Percentiles rank a stretch among this genome's conserved stretches.
Evolutionary conservation across 139 green algal species (phyloP).

Genomic region (Chlamydomonas incerta): DNA sequence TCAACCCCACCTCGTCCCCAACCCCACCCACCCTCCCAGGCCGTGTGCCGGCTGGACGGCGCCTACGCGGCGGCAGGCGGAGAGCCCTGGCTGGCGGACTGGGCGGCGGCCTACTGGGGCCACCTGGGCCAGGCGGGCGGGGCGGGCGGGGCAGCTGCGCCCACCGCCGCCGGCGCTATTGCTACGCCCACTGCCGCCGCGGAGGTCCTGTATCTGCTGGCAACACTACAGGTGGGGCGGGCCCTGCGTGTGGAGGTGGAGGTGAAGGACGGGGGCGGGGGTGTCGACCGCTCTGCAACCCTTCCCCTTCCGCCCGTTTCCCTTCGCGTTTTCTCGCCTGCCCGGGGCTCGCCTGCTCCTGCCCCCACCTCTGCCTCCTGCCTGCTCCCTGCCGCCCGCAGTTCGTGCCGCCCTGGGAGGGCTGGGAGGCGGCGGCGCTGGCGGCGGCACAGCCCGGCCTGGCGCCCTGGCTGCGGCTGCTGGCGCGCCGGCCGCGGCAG

Average conservation of each 20-base stretch:
- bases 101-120: background rate
- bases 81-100: background rate
- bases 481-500: background rate
- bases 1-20: background rate
- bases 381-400: background rate
- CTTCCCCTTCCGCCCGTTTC: background rate
- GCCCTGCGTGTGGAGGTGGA: too few relatives aligned
- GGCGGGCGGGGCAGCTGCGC: too few relatives aligned
- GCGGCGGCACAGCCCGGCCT: background rate
- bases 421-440: slow-evolving; percentile 17
- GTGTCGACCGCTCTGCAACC: too few relatives aligned
- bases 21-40: background rate
- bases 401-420: slow-evolving; percentile 1
- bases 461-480: background rate
- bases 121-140: background rate
- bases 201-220: background rate
- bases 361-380: background rate
- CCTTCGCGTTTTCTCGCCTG: too few relatives aligned
- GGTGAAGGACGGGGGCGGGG: background rate
- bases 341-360: background rate
- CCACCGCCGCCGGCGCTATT: too few relatives aligned
- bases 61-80: background rate
- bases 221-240: background rate
- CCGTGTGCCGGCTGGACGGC: background rate
- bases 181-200: background rate